Evolutionary conservation across 305 asterid genomes (phyloP).

Genomic region (Nicotiana rustica): DNA sequence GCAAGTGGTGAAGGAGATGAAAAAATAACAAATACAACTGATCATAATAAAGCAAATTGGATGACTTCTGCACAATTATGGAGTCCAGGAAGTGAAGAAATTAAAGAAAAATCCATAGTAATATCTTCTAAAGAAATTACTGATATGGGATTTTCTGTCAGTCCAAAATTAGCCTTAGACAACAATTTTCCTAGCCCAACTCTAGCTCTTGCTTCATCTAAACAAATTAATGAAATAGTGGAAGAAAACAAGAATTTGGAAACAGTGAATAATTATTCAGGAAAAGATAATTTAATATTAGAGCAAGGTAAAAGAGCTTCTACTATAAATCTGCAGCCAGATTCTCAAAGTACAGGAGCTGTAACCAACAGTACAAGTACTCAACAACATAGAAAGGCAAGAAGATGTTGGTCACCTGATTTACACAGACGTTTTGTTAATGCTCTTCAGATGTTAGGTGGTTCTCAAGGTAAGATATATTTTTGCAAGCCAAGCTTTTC

Average conservation of each 20-base stretch:
- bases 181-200: constrained; percentile 42
- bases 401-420: constrained; percentile 99
- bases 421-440: constrained; percentile 88
- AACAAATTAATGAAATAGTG: constrained; percentile 53
- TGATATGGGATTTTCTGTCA: constrained; percentile 35
- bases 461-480: constrained; percentile 81
- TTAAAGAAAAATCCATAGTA: constrained; percentile 29
- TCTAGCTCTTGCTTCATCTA: constrained; percentile 65
- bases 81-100: constrained; percentile 66
- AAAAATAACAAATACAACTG: constrained; percentile 41
- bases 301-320: constrained; percentile 44
- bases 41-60: constrained; percentile 86
- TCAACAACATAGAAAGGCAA: constrained; percentile 77
- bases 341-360: constrained; percentile 37
- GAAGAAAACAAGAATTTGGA: constrained; percentile 50
- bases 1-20: constrained; percentile 39
- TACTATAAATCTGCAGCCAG: constrained; percentile 26
- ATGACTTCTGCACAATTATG: constrained; percentile 92
- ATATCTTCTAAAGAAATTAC: constrained; percentile 52
- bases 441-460: constrained; percentile 98
- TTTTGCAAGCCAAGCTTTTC: neutral
- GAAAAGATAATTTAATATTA: constrained; percentile 39
- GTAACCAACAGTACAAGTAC: constrained; percentile 38
- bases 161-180: constrained; percentile 52
- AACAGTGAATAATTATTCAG: constrained; percentile 35